Evolutionary conservation across 2,329 filamentous ascomycete species (phyloP), one percentile per base, ranked within the genome.

Genomic region (Colletotrichum sp.): DNA sequence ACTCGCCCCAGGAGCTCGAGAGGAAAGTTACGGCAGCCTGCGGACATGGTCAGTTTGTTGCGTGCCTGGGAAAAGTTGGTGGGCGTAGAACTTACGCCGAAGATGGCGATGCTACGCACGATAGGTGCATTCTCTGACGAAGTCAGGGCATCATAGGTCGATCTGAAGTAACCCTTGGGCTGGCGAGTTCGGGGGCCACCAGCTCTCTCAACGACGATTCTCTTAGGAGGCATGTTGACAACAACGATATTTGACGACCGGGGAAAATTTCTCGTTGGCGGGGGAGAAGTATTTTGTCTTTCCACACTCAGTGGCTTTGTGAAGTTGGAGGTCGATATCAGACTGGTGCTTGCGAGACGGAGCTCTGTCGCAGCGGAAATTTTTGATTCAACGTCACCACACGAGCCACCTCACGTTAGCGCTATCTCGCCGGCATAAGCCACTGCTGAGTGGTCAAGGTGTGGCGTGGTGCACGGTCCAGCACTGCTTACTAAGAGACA

Each of bases 81-180:
- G 15, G 6, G 24, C 12, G 34, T 13, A 15, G 15, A 44, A n/a
- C 92, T 83, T 89, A 95, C 93, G 72, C 92, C 92, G 82, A 95
- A 95, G 80, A 94, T 84, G 78, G 91, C 88, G 79, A 95, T 86
- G 82, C 93, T 94, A 80, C 91, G 90, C 76, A 95, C 93, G 72
- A 94, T 90, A 72, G 92, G 90, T 65, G 92, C 89, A 85, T 95
- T 95, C 82, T 95, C 93, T 39, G 93, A 85, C 32, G 90, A 90
- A 71, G 92, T 94, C 81, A 94, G 81, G 79, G 91, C 87, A 77
- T 90, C 88, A 84, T 94, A 94, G 79, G 90, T 88, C 73, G 87
- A 88, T 80, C 87, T 87, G 78, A 94, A 79, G 84, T 91, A 88
- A 78, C 92, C 90, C 80, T 88, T 89, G 71, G 86, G 82, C 77